Conservation (phyloP, 345 rosid genomes). For the Theobroma cacao region DNA sequence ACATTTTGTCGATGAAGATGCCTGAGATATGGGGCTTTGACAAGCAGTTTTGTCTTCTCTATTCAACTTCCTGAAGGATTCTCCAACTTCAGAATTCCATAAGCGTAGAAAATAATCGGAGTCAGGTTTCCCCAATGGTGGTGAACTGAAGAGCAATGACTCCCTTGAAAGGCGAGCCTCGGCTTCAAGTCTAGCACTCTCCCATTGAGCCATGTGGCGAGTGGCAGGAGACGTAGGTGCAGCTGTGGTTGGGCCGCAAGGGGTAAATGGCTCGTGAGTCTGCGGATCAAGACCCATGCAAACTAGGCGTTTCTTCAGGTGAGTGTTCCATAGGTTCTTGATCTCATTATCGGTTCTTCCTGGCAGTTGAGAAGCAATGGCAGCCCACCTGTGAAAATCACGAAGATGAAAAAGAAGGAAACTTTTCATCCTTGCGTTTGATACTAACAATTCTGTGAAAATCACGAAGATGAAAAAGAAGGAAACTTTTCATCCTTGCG, state of each 20-base stretch:
- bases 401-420: neutral
- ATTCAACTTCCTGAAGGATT: constrained; percentile 55
- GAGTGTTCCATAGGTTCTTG: constrained; percentile 98
- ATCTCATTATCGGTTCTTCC: constrained; percentile 98
- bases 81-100: constrained; percentile 94
- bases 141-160: constrained; percentile 48
- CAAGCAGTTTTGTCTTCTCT: constrained; percentile 30
- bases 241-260: constrained; percentile 35
- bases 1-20: constrained; percentile 52
- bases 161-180: constrained; percentile 87
- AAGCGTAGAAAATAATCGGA: constrained; percentile 75
- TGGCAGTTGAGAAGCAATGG: constrained; percentile 91
- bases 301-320: constrained; percentile 80
- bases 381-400: constrained; percentile 80
- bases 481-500: neutral
- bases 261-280: constrained; percentile 67
- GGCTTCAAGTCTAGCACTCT: constrained; percentile 95
- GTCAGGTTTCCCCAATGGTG: constrained; percentile 27
- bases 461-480: neutral
- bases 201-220: constrained; percentile 99
- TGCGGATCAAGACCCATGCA: constrained; percentile 84
- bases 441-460: neutral
- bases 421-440: no score
- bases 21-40: constrained; percentile 52
- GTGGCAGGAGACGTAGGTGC: constrained; percentile 62